Evolutionary conservation across 2,329 filamentous ascomycete genomes (phyloP), one percentile per base, ranked within the genome.

Genomic region (Pseudogymnoascus sp.): DNA sequence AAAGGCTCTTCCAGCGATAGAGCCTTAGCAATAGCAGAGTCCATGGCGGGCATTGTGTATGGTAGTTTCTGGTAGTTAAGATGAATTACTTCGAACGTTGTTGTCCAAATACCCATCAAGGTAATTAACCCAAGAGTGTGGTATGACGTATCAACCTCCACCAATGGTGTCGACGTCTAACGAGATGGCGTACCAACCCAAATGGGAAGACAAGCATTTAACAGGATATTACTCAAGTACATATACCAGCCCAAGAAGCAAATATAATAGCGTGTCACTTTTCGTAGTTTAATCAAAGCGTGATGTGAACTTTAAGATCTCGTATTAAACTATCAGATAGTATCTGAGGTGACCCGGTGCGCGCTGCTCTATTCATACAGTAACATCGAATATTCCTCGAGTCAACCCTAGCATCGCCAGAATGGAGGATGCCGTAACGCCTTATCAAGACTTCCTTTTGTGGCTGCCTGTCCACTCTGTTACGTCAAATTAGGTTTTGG

Each of bases 401-500:
- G 23, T n/a, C 7, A 52, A 33, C 9, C 26, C 26, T 18, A 30
- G 45, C 5, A 52, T 52, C 45, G 30, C 33, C 10, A 30, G 45
- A 52, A 52, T 52, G 45, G 15, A 48, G 7, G 26, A 52, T 12
- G 26, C 45, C 45, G 45, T 12, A 33, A 7, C 26, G 45, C 45
- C 45, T 19, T 52, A 7, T 30, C 10, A 30, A 19, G 23, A 19
- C 26, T 2, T 33, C 41, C 45, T 30, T 52, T 52, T 30, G 26
- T 5, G n/a, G 23, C n/a, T 52, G 41, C 12, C 23, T 28, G 5
- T 18, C n/a, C 45, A 52, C n/a, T 19, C 30, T 35, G 9, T 19
- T 37, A 59, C 3, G 19, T 5, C 57, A 28, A 9, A 10, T 8
- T 45, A 19, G 57, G 26, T 59, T 70, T 68, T 3, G 68, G 68